Conservation (phyloP, 495 filamentous ascomycete genomes). For the Bacidia rubella region DNA sequence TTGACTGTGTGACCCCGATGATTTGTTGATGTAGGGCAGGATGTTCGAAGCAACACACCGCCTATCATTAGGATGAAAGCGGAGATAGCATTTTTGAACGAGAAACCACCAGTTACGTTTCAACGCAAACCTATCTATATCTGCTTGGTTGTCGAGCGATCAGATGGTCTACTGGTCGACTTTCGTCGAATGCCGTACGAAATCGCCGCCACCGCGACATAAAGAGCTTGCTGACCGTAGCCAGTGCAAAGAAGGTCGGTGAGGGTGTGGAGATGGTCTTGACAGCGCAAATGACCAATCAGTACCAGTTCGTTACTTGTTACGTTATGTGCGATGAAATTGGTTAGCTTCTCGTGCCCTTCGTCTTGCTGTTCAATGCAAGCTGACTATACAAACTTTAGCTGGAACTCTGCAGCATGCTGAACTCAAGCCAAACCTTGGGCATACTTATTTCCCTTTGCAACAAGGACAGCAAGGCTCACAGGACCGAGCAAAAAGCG, state of each 20-base stretch:
- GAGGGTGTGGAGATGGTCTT: constrained; percentile 20
- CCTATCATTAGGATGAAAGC: constrained; percentile 49
- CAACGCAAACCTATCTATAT: constrained; percentile 48
- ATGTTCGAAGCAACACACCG: constrained; percentile 28
- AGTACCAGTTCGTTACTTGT: constrained; percentile 48
- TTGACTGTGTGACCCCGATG: background rate
- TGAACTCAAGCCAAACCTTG: constrained; percentile 48
- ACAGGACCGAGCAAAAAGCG: background rate
- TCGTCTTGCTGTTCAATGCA: background rate
- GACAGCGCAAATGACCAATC: background rate
- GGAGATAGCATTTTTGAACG: constrained; percentile 61
- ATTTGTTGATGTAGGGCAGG: constrained; percentile 19
- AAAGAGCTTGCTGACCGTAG: constrained; percentile 15
- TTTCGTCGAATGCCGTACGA: constrained; percentile 59
- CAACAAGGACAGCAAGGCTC: constrained; percentile 4
- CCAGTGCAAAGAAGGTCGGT: constrained; percentile 52
- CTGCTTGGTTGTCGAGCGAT: constrained; percentile 64
- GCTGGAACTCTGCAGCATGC: constrained; percentile 61
- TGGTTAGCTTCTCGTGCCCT: background rate
- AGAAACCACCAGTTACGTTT: constrained; percentile 46
- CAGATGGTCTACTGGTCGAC: constrained; percentile 58
- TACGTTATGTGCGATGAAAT: constrained; percentile 33
- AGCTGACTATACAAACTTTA: constrained; percentile 17
- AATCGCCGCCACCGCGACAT: no score
- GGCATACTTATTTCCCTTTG: constrained; percentile 38